These are phyloP conservation scores for Aegilops umbellulata DNA, from an alignment of 176 grass and related monocot genomes.

Conservation along the genomic window DNA sequence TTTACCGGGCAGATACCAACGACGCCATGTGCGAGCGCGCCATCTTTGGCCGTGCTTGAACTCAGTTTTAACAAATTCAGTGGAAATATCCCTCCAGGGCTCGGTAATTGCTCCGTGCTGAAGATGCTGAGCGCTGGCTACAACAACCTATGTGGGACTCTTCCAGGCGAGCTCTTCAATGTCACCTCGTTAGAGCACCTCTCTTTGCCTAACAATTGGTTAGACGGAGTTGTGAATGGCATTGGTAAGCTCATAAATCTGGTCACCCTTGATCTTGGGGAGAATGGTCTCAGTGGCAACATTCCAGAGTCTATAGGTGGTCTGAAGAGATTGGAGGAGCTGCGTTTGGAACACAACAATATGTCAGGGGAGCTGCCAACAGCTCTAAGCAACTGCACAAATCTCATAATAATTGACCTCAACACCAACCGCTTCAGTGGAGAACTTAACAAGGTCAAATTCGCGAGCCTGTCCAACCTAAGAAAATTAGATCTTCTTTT, in stretches of 20 bases:
- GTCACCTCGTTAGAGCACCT: constrained; percentile 2
- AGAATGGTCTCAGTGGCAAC: neutral
- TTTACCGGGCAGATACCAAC: constrained; percentile 4
- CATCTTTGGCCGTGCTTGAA: neutral
- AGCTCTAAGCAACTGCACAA: neutral
- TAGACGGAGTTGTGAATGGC: neutral
- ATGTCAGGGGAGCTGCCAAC: constrained; percentile 16
- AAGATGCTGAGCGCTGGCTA: neutral
- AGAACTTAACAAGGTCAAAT: constrained; percentile 9
- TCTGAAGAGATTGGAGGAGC: neutral
- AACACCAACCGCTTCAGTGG: neutral
- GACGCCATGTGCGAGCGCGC: neutral
- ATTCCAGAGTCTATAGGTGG: constrained; percentile 21
- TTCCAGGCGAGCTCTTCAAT: constrained; percentile 14
- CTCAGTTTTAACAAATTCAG: constrained; percentile 22
- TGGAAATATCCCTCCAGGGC: neutral
- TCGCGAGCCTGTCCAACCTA: constrained; percentile 10
- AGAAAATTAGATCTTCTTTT: neutral
- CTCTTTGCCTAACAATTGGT: constrained; percentile 21
- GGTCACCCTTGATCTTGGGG: neutral
- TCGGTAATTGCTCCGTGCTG: constrained; percentile 12
- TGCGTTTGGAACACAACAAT: neutral
- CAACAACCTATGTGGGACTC: neutral
- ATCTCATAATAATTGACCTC: neutral
- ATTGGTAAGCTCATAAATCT: constrained; percentile 18